phyloP scores from a whole-genome alignment of 768 basidiomycete species.

The Termitomyces sp. region DNA sequence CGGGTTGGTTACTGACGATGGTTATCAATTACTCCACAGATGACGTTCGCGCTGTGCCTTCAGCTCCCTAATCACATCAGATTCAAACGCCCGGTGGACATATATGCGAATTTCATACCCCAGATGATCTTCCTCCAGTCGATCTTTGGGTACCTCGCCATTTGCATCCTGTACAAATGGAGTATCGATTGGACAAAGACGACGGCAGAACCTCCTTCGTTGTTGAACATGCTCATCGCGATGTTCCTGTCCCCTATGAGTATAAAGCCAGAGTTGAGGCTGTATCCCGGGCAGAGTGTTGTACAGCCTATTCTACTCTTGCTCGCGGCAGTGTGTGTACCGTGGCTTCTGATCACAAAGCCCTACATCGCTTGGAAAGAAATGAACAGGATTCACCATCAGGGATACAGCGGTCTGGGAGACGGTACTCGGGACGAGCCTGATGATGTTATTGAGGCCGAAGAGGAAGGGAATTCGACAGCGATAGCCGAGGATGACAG shows the following conservation, averaged over 20 bases:
- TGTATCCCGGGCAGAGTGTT: conserved; percentile 85
- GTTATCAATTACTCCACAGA: conserved; percentile 44
- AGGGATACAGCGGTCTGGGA: conserved; percentile 80
- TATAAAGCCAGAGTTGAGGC: conserved; percentile 60
- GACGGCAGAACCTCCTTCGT: conserved; percentile 71
- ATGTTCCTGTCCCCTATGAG: conserved; percentile 94
- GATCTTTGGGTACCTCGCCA: conserved; percentile 93
- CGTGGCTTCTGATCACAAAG: conserved; percentile 90
- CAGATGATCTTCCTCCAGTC: conserved; percentile 97
- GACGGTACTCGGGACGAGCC: conserved; percentile 48
- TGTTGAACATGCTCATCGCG: conserved; percentile 92
- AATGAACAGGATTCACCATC: conserved; percentile 74
- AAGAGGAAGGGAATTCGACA: conserved; percentile 78
- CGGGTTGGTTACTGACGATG: conserved; percentile 1
- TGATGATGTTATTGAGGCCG: conserved; percentile 66
- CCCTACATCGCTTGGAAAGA: conserved; percentile 92
- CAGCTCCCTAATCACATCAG: conserved; percentile 94
- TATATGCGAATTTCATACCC: conserved; percentile 94
- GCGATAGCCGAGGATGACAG: conserved; percentile 69
- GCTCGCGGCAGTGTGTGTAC: conserved; percentile 84
- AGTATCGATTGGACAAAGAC: conserved; percentile 83
- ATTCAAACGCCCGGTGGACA: conserved; percentile 83
- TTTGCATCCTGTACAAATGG: conserved; percentile 99
- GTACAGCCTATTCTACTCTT: conserved; percentile 79
- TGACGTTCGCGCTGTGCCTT: conserved; percentile 97